These are phyloP conservation scores for Nephromyces sp. DNA, from an alignment of 169 alveolate genomes.

Conservation along the genomic window DNA sequence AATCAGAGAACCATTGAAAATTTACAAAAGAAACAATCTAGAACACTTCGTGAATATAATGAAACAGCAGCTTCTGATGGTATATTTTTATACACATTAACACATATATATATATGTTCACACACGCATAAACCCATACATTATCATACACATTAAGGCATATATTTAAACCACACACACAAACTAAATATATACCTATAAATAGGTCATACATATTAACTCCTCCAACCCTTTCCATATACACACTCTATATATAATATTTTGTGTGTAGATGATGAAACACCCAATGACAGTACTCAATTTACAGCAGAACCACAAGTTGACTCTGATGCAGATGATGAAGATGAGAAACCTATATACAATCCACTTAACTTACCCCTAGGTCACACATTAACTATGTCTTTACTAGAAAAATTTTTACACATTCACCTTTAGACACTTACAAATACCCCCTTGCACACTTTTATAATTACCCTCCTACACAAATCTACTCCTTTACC, in stretches of 20 bases:
- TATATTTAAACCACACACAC: too few species aligned
- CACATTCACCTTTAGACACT: neutral
- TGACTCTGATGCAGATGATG: slow-evolving; percentile 38
- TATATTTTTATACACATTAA: neutral
- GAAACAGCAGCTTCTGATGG: slow-evolving; percentile 25
- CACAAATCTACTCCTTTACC: neutral
- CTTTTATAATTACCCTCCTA: neutral
- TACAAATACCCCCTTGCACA: neutral
- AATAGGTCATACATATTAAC: too few species aligned
- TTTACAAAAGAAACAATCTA: slow-evolving; percentile 51
- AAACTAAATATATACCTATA: too few species aligned
- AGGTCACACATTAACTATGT: slow-evolving; percentile 34
- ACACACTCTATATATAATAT: neutral
- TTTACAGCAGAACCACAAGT: slow-evolving; percentile 24
- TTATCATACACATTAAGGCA: neutral
- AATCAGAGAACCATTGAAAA: slow-evolving; percentile 32
- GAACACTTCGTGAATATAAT: slow-evolving; percentile 47
- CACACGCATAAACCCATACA: neutral
- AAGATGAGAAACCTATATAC: slow-evolving; percentile 77
- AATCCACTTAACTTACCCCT: slow-evolving; percentile 95
- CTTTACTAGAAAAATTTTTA: too few species aligned
- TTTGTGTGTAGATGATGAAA: neutral
- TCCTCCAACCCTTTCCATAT: neutral
- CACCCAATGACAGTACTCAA: slow-evolving; percentile 25
- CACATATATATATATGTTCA: neutral